phyloP scores from a whole-genome alignment of 2,329 filamentous ascomycete species.

The Neodidymelliopsis sp. region DNA sequence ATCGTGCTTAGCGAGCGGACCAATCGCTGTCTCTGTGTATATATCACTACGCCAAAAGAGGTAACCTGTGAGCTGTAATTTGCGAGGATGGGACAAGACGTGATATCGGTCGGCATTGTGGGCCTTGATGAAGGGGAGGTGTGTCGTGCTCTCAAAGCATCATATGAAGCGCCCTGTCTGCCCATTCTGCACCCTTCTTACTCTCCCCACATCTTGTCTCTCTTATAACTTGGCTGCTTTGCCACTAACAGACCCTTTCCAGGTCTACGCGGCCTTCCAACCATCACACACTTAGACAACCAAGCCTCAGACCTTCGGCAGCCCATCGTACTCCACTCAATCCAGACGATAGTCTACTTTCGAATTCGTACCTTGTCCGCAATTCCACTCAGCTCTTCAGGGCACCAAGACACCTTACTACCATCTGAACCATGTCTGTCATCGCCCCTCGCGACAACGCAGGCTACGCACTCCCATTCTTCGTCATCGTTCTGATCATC shows the following conservation, averaged over 20 bases:
- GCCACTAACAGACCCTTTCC: no score
- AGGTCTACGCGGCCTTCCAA: background rate
- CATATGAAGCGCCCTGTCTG: background rate
- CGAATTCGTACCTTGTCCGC: background rate
- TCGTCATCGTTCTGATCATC: conserved; percentile 30
- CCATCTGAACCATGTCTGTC: background rate
- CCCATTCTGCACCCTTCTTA: background rate
- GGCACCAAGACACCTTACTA: background rate
- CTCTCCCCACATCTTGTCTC: no score
- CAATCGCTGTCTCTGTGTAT: background rate
- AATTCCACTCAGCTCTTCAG: background rate
- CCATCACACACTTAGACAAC: background rate
- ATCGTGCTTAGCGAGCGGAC: background rate
- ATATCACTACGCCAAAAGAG: background rate
- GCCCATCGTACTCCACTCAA: background rate
- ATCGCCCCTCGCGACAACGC: conserved; percentile 15
- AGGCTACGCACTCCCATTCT: conserved; percentile 23
- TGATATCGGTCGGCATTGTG: background rate
- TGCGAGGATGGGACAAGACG: background rate
- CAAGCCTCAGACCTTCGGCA: background rate
- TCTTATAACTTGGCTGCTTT: no score
- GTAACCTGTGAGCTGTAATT: background rate
- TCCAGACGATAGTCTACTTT: background rate
- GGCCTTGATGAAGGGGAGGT: background rate
- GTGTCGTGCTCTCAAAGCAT: background rate